A percentile compares a stretch with the other conserved stretches of the same genome.
phyloP scores from a whole-genome alignment of 2,329 filamentous ascomycete species.

The Triangularia setosa region DNA sequence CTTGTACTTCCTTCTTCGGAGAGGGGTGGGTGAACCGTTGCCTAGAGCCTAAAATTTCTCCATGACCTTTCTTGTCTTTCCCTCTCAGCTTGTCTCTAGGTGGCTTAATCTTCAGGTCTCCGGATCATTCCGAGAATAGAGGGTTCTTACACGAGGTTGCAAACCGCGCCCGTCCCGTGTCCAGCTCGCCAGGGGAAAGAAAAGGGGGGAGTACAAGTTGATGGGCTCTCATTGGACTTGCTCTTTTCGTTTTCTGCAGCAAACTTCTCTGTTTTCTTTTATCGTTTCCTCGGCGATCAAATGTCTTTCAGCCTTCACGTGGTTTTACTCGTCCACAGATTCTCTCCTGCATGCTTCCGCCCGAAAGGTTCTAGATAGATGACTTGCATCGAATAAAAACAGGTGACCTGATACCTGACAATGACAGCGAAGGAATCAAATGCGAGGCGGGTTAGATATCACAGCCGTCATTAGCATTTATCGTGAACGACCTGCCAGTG shows the following conservation, averaged over 20 bases:
- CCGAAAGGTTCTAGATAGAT: background rate
- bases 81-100: background rate
- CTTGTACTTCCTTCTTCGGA: background rate
- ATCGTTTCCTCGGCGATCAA: constrained; percentile 1
- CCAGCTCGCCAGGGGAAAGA: background rate
- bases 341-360: background rate
- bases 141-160: background rate
- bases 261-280: background rate
- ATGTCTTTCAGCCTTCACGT: background rate
- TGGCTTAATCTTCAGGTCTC: background rate
- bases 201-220: background rate
- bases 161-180: background rate
- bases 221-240: constrained; percentile 9
- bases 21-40: background rate
- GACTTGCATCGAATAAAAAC: constrained; percentile 10
- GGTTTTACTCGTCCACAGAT: background rate
- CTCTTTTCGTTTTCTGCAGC: background rate
- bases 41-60: background rate
- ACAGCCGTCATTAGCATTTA: background rate
- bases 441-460: background rate
- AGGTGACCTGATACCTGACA: background rate
- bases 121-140: background rate
- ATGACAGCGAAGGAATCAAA: background rate
- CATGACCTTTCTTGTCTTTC: background rate
- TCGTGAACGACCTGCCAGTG: background rate